phyloP scores from a whole-genome alignment of 148 eudicot genomes.

The Euryodendron excelsum region DNA sequence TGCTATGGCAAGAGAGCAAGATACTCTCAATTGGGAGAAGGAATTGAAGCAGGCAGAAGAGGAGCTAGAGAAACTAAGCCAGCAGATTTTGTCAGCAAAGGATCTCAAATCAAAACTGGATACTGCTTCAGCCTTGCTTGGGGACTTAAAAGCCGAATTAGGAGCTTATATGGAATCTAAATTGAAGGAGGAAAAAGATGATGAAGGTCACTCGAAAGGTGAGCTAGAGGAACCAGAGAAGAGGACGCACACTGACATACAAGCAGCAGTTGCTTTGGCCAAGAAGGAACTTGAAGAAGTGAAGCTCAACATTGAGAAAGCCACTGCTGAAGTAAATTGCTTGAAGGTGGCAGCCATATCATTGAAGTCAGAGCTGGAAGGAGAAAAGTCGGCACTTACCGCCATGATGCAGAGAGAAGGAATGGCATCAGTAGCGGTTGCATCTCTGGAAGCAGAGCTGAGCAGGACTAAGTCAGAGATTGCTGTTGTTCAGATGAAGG shows the following conservation, averaged over 20 bases:
- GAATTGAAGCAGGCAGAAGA: conserved; percentile 85
- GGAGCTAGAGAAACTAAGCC: conserved; percentile 61
- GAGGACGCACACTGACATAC: conserved; percentile 50
- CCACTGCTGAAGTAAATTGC: conserved; percentile 58
- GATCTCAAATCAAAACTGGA: conserved; percentile 68
- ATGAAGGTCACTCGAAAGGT: background rate
- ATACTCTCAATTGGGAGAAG: conserved; percentile 67
- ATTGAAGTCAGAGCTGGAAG: conserved; percentile 67
- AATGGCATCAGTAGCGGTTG: conserved; percentile 73
- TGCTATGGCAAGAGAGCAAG: conserved; percentile 86
- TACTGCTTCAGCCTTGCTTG: conserved; percentile 54
- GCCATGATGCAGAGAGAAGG: conserved; percentile 79
- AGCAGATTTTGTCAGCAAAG: conserved; percentile 58
- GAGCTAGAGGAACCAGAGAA: conserved; percentile 26
- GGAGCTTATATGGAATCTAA: conserved; percentile 88
- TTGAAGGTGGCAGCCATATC: conserved; percentile 69
- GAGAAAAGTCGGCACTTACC: conserved; percentile 53
- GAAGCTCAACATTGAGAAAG: conserved; percentile 61
- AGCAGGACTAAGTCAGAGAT: conserved; percentile 73
- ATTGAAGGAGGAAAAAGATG: conserved; percentile 40
- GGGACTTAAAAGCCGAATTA: conserved; percentile 70
- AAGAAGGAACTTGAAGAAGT: conserved; percentile 73
- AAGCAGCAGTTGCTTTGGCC: conserved; percentile 50
- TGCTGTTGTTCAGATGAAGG: conserved; percentile 50
- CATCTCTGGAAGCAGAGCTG: conserved; percentile 80